Evolutionary conservation across 2,329 filamentous ascomycete species (phyloP).

Genomic region (Thielaviopsis punctulata): DNA sequence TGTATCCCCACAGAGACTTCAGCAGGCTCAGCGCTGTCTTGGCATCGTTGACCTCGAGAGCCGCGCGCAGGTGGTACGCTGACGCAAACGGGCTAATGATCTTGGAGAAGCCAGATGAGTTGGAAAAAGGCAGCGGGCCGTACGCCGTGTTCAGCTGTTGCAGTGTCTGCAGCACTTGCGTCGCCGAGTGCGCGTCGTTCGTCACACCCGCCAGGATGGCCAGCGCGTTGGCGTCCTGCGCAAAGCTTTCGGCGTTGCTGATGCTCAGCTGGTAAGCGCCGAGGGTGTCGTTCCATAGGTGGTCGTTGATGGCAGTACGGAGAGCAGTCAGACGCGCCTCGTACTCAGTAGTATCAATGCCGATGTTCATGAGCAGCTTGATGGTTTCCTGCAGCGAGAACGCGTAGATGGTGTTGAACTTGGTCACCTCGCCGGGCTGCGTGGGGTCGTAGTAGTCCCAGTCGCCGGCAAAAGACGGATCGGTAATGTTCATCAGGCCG

Average conservation of each 20-base stretch:
- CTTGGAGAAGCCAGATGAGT: not conserved
- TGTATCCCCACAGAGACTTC: not conserved
- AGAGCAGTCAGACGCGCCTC: constrained; percentile 15
- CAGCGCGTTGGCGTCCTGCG: constrained; percentile 19
- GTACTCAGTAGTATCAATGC: constrained; percentile 15
- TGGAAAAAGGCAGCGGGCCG: constrained; percentile 15
- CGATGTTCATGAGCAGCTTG: constrained; percentile 14
- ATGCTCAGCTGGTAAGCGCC: constrained; percentile 17
- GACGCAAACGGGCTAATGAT: not conserved
- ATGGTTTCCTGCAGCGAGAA: constrained; percentile 18
- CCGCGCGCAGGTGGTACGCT: not conserved
- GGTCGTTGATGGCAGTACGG: constrained; percentile 15
- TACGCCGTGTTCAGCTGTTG: constrained; percentile 9
- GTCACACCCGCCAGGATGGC: constrained; percentile 19
- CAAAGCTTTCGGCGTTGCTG: constrained; percentile 13
- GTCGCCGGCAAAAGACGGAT: constrained; percentile 18
- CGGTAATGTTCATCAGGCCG: constrained; percentile 17
- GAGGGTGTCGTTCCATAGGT: constrained; percentile 16
- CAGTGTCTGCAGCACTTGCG: constrained; percentile 14
- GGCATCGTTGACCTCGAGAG: not conserved
- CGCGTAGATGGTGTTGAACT: constrained; percentile 20
- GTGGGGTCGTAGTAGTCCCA: constrained; percentile 21
- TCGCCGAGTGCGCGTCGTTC: constrained; percentile 8
- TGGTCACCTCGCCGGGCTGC: constrained; percentile 17
- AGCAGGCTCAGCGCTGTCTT: not conserved